Base-by-base conservation (phyloP, 805 yeast genomes). In the Kodamaea sagamina region DNA sequence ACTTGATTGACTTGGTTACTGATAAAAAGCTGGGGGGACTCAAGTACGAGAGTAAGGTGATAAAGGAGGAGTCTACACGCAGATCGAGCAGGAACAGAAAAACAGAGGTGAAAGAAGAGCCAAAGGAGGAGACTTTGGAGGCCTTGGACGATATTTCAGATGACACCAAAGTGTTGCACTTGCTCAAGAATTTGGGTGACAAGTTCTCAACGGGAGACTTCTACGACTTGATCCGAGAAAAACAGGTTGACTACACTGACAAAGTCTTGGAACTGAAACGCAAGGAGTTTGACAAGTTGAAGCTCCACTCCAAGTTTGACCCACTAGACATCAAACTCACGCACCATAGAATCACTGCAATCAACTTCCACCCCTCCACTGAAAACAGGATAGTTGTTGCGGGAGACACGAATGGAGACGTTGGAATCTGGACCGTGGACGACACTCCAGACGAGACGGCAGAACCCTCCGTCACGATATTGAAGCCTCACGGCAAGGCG, bases 341-440 rank as follows among this genome's bases (percentile, higher is more conserved):
- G 0, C 75, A 77, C 27, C 85, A 83, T 41, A 71, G 99, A 46
- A 81, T 92, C 59, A 81, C 90, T 0, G 70, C 86, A 2, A 74
- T 89, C 31, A 68, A 73, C 29, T 84, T 88, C 59, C 98, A 92
- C 62, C 97, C 97, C 0, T 64, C 86, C 0, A 59, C 58, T 0
- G 75, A 72, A 1, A 80, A 81, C 47, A 74, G 84, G 49, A 55
- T 92, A 4, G 72, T 89, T 1, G 59, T 87, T 24, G 97, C 89
- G 1, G 98, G 97, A 36, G 99, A 93, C 63, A 87, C 88, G 9
- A 65, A 68, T n/a, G 99, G 99, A 4, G 77, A 81, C 48, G 64
- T 89, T 32, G 97, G 97, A 0, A 72, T 93, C 11, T 92, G 97
- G 97, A 82, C 90, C 34, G 84, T 86, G 6, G 80, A 75, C 47